Evolutionary conservation across 352 stramenopile species (phyloP), one percentile per base, ranked within the genome.

Genomic region (Phytophthora sp.): DNA sequence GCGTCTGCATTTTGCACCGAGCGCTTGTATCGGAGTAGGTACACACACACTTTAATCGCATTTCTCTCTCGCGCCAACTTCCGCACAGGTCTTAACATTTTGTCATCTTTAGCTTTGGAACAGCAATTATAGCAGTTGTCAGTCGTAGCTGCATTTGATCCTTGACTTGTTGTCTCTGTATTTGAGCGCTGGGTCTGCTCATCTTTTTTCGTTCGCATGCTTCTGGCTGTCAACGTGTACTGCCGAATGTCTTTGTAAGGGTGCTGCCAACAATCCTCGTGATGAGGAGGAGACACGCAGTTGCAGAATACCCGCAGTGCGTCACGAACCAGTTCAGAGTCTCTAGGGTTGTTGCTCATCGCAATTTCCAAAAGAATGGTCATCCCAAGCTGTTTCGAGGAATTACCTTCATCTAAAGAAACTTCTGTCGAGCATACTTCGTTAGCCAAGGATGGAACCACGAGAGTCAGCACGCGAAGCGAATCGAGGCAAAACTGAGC

Each of bases 1-100:
- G 78, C 80, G 62, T 97, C 89, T 12, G 89, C 88, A 32, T 94
- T 90, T 50, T 95, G 85, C 8, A 95, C 84, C 0, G 88, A 96
- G 7, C 88, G 72, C 51, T 94, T 91, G 72, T 97, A 97, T 3
- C 87, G 77, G 31, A 97, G 76, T 35, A 97, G 65, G 49, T 93
- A 88, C 0, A 96, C 72, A 24, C 89, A 95, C 6, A 97, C 88
- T 65, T 95, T 92, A 55, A 95, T 92, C 0, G 87, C 84, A 55
- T 94, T 95, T 27, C 83, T 84, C 44, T 93, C 87, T 44, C 87
- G 66, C 1, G 87, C 87, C 8, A 94, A 49, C 32, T 88, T 91
- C 10, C 86, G 77, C 24, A 95, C 86, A 2, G 84, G 81, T 26
- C 84, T 72, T 13, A 93, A 46, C 18, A 77, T 70, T 30, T 82